Percentiles rank a stretch among this genome's conserved stretches.
These are phyloP conservation scores for Manihot esculenta DNA, from an alignment of 441 rosid genomes.

Conservation along the genomic window DNA sequence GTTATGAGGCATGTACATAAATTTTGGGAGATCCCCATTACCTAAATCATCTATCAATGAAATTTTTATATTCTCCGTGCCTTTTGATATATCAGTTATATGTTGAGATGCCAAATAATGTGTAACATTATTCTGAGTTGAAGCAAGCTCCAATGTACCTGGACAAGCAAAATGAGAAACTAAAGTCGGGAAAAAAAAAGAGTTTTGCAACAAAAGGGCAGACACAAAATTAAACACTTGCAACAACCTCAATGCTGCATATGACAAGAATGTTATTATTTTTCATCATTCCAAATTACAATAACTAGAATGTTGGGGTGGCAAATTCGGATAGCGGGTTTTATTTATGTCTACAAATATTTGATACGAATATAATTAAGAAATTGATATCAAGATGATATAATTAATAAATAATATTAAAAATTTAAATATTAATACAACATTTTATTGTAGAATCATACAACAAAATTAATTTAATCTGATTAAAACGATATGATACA, in stretches of 20 bases:
- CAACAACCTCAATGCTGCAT: background rate
- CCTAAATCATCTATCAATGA: conserved; percentile 58
- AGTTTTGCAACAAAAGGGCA: background rate
- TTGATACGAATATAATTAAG: no score
- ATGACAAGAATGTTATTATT: background rate
- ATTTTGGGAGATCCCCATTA: conserved; percentile 46
- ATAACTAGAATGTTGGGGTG: no score
- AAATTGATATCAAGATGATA: no score
- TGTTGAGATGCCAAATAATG: conserved; percentile 6
- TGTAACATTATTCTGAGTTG: background rate
- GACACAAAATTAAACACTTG: no score
- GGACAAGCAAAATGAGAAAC: conserved; percentile 6
- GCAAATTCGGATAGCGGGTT: no score
- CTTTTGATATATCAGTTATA: conserved; percentile 54
- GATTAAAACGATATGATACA: no score
- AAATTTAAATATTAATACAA: no score
- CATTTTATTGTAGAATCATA: no score
- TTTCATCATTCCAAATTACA: background rate
- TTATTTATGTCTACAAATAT: no score
- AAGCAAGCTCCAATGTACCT: background rate
- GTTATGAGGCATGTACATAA: conserved; percentile 65
- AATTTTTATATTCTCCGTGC: conserved; percentile 61
- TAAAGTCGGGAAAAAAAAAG: background rate
- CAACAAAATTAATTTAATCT: no score
- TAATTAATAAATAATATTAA: no score